Evolutionary conservation across 495 filamentous ascomycete species (phyloP), one percentile per base, ranked within the genome.

Genomic region (Acidiella bohemica): DNA sequence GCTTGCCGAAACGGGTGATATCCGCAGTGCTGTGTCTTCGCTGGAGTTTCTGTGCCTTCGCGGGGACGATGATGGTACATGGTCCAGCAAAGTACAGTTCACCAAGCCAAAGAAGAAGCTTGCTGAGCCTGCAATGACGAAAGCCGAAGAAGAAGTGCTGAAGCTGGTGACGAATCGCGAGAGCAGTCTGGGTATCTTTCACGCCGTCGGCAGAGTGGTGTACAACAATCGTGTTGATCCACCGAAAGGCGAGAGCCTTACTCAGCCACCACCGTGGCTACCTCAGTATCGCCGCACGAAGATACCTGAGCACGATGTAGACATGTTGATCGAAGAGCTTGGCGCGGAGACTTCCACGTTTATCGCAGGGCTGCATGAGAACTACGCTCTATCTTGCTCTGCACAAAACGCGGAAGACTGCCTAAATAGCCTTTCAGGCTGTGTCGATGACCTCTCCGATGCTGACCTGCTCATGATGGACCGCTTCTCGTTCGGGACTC

Each of bases 191-290:
- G 87, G 85, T 1, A 78, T 99, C 42, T 99, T 99, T 53, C 92
- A 99, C 59, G 86, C 92, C 20, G 79, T 99, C 35, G 92, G 87
- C 12, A 94, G 86, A 50, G 80, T 96, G 3, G 73, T 93, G 3
- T 87, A 96, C 60, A 96, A 96, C 61, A 96, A 93, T 54, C 71
- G 90, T 27, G 67, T 75, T 21, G 64, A 66, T 19, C 29, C 49
- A 4, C 21, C 27, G 4, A 21, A 12, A 32, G 32, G 36, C 4
- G 51, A 47, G 10, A 41, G 40, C 39, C 52, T 49, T 36, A 12
- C 50, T 23, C 61, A 67, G 29, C 75, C 77, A 23, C 83, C 84
- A 12, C 51, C 65, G 31, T 72, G 81, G 62, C 60, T 88, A 31
- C 62, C 66, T 3, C 68, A 78, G 22, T 65, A 72, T 42, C 58